These are phyloP conservation scores for Fomitopsis palustris DNA, from an alignment of 1,284 basidiomycete genomes.

Conservation along the genomic window DNA sequence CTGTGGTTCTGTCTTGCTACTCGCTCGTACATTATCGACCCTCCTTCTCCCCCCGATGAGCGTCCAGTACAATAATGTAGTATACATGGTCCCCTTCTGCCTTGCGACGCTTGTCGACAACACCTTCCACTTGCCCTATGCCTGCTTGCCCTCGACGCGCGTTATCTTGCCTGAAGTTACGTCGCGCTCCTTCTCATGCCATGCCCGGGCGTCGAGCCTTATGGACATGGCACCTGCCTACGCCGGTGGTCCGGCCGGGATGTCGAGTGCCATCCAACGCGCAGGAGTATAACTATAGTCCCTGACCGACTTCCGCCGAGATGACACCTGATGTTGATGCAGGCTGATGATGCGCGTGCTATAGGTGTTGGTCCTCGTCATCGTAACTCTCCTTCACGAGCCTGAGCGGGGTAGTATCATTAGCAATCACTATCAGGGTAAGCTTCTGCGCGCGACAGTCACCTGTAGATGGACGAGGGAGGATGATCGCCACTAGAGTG, in stretches of 20 bases:
- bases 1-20: not conserved
- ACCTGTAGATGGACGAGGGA: constrained; percentile 88
- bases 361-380: constrained; percentile 82
- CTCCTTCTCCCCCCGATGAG: not conserved
- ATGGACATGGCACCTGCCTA: not conserved
- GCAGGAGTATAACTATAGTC: not conserved
- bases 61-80: constrained; percentile 2
- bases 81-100: not conserved
- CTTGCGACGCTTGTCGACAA: not conserved
- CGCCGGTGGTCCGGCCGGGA: not conserved
- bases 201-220: not conserved
- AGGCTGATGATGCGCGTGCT: constrained; percentile 14
- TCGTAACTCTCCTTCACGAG: constrained; percentile 91
- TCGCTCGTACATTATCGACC: not conserved
- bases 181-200: not conserved
- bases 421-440: not conserved
- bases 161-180: not conserved
- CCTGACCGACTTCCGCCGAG: not conserved
- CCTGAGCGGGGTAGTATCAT: constrained; percentile 29
- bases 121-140: not conserved
- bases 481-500: constrained; percentile 81
- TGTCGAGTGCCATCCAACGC: not conserved
- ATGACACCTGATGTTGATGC: not conserved
- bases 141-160: not conserved
- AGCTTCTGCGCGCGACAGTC: constrained; percentile 11